phyloP scores from a whole-genome alignment of 1,284 basidiomycete genomes.

The Moesziomyces sp. region DNA sequence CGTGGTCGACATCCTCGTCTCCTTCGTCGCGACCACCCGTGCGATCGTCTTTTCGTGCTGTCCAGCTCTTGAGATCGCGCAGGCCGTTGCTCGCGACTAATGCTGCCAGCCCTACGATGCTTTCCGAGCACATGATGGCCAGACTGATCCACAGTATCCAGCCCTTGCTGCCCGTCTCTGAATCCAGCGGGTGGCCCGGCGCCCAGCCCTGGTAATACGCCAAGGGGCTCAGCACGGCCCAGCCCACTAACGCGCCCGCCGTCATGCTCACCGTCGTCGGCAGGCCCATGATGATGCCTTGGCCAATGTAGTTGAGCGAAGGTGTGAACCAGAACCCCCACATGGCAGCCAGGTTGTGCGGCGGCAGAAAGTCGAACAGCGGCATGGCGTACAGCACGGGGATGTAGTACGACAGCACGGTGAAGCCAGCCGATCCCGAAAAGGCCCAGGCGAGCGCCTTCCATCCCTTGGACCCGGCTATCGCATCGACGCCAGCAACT shows the following conservation, averaged over 20 bases:
- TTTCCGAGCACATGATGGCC: constrained; percentile 92
- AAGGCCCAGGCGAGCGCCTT: constrained; percentile 64
- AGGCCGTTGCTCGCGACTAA: constrained; percentile 39
- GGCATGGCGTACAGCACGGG: constrained; percentile 91
- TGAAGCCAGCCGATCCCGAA: constrained; percentile 40
- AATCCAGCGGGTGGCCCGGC: constrained; percentile 41
- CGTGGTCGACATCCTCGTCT: constrained; percentile 77
- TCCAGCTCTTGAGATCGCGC: constrained; percentile 26
- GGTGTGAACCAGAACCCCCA: constrained; percentile 98
- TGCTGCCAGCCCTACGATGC: constrained; percentile 72
- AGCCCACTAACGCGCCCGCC: constrained; percentile 92
- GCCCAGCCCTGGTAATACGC: constrained; percentile 73
- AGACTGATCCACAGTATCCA: constrained; percentile 84
- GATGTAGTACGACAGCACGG: constrained; percentile 77
- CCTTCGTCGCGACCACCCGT: constrained; percentile 62
- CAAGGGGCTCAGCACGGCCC: constrained; percentile 88
- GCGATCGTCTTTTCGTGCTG: constrained; percentile 40
- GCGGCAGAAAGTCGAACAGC: constrained; percentile 80
- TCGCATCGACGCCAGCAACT: no score
- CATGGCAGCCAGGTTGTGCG: constrained; percentile 75
- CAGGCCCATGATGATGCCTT: constrained; percentile 97
- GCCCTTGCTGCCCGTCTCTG: constrained; percentile 41
- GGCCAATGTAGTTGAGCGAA: constrained; percentile 74
- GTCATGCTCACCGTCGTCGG: constrained; percentile 94
- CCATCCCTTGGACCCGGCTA: constrained; percentile 33